Base-by-base conservation (phyloP, 2,329 filamentous ascomycete genomes). In the Sphaerulina musiva region DNA sequence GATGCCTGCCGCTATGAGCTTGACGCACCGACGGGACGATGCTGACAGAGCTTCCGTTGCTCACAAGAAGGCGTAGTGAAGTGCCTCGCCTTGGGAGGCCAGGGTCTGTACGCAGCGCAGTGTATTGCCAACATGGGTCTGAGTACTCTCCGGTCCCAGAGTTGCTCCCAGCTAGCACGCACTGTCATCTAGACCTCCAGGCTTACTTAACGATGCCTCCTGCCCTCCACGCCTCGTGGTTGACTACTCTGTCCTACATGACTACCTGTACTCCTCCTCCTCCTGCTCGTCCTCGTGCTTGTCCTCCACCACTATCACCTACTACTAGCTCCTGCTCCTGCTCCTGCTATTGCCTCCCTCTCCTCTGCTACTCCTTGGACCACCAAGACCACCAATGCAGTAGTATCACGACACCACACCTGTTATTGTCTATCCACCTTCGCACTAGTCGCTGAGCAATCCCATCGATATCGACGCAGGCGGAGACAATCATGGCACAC, bases 401-500 rank as follows among this genome's bases (percentile, higher is more conserved):
- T 26, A 26, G 26, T 26, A 1, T 6, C 4, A 26, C 26, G 26
- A 26, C 26, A 4, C 26, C 6, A 26, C 26, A 26, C 6, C 26
- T 17, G 26, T 6, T 26, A 26, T 26, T 26, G 26, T 26, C 7
- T 29, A 20, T 29, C 39, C 38, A 17, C 45, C 14, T 11, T 49
- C 38, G 36, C 31, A 31, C 38, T 9, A 17, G 14, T 9, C 40
- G 17, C 40, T 42, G 10, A 9, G 12, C 34, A 10, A n/a, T 9
- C 7, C 14, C 10, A 42, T 20, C 9, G 23, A 42, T n/a, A 32
- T 41, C 46, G 17, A 14, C 38, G 14, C 12, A 23, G 9, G 12
- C 10, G 36, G 40, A 17, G 34, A 26, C 20, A 29, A 26, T 32
- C 41, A 51, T 51, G 58, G 58, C 58, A n/a, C 60, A 62, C 43